Evolutionary conservation across 2,329 filamentous ascomycete species (phyloP), one percentile per base, ranked within the genome.

Genomic region (Stagonosporopsis chrysanthemi): DNA sequence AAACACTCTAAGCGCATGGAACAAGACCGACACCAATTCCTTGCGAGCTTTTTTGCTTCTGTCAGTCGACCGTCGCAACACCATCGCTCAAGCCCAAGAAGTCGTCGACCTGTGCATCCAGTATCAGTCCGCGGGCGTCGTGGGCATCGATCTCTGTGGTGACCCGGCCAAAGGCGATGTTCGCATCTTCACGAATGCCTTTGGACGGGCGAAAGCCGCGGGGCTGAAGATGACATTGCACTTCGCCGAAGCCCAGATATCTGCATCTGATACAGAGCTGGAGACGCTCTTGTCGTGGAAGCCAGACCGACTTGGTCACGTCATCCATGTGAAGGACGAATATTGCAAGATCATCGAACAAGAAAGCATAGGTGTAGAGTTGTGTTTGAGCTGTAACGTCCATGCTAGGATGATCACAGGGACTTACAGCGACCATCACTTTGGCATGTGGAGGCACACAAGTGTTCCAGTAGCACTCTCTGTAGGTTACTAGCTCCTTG

Each of bases 321-420:
- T 92, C 9, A 92, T 94, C 51, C 86, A 91, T 72, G 87, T 92
- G 2, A 83, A 86, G 0, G 83, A 87, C 1, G 75, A 77, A 24
- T 77, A 88, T n/a, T 87, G 84, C 69, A 69, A 75, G 41, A 81
- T 85, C 64, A 90, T 88, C 56, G 74, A 77, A 11, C 66, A 72
- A 42, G 78, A 80, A 12, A 80, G 80, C 1, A 71, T 93, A 26
- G 90, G 88, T 2, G 74, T 95, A 12, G 91, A 95, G 75, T 72
- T 95, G 35, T 95, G 91, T 60, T 77, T 95, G 59, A 91, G 88
- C 63, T 94, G 91, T 75, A 95, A 95, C 67, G 90, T 95, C 1
- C 85, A 88, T 63, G 89, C 89, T 1, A 87, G 86, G 63, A 87
- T 95, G 86, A 87, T 89, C 47, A 77, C 80, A 1, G 88, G 89